phyloP scores from a whole-genome alignment of 139 green algal species.

The Chlorella vulgaris region DNA sequence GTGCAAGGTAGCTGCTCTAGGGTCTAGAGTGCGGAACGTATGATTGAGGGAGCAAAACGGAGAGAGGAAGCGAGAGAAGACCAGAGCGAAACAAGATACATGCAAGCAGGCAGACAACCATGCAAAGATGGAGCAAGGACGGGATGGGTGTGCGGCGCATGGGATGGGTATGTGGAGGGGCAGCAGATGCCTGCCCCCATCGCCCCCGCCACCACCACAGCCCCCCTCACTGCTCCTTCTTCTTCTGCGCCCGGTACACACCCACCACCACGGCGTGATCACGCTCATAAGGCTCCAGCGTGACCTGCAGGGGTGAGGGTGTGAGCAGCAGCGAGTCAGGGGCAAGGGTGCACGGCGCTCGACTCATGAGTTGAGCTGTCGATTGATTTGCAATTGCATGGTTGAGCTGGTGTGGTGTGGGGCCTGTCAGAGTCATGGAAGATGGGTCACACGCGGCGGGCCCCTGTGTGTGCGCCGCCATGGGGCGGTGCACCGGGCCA shows the following conservation, averaged over 20 bases:
- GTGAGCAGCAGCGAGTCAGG: neutral
- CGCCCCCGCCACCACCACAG: neutral
- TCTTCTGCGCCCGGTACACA: conserved; percentile 65
- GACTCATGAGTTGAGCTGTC: no score
- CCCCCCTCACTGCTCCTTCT: conserved; percentile 29
- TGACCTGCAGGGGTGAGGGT: conserved; percentile 80
- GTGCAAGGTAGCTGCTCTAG: no score
- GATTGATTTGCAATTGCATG: no score
- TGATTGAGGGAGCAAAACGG: no score
- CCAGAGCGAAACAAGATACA: neutral
- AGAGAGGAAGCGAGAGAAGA: neutral
- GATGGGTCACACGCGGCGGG: conserved; percentile 22
- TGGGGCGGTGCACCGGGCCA: neutral
- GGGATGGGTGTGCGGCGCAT: neutral
- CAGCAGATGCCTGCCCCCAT: neutral
- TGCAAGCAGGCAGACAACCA: neutral
- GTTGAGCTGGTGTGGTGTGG: no score
- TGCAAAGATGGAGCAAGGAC: no score
- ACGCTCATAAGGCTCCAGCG: conserved; percentile 98
- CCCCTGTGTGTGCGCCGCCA: neutral
- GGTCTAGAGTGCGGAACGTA: no score
- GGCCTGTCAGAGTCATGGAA: conserved; percentile 56
- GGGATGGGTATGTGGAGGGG: neutral
- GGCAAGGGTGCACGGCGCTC: no score
- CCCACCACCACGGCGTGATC: conserved; percentile 98